These are phyloP conservation scores for Sarcodon sp. DNA, from an alignment of 768 basidiomycete genomes.

Conservation along the genomic window DNA sequence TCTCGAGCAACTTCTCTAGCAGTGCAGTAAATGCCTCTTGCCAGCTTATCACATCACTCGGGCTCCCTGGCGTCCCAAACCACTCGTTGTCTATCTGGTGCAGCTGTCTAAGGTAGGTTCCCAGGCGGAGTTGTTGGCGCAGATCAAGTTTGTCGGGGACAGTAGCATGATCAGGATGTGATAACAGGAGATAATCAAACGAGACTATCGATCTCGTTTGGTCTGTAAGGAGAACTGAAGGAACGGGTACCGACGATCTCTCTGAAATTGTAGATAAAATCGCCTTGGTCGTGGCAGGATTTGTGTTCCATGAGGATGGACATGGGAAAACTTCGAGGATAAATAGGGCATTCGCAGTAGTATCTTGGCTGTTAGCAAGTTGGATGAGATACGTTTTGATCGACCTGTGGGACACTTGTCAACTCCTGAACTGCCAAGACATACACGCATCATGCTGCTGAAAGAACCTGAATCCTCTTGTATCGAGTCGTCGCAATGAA, in stretches of 20 bases:
- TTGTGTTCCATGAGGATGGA: background rate
- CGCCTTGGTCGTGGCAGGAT: background rate
- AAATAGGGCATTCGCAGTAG: background rate
- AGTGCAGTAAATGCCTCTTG: conserved; percentile 57
- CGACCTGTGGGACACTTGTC: no score
- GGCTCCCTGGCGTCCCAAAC: conserved; percentile 41
- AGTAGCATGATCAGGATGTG: conserved; percentile 24
- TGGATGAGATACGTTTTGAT: no score
- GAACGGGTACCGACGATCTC: conserved; percentile 33
- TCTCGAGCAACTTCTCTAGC: conserved; percentile 43
- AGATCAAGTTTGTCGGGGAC: conserved; percentile 20
- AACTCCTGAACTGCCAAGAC: no score
- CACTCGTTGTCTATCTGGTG: conserved; percentile 60
- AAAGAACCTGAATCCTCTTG: no score
- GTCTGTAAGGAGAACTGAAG: conserved; percentile 33
- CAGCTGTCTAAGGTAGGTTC: conserved; percentile 45
- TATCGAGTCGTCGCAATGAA: no score
- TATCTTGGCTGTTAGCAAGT: no score
- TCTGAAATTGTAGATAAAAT: conserved; percentile 4
- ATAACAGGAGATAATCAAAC: conserved; percentile 38
- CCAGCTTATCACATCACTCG: conserved; percentile 36
- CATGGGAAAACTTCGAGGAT: background rate
- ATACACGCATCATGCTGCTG: no score
- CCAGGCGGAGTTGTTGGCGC: conserved; percentile 17
- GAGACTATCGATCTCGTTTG: conserved; percentile 30